A percentile compares a stretch with the other conserved stretches of the same genome.
Evolutionary conservation across 164 flowering plant genomes (phyloP).

Genomic region (Liquidambar formosana): DNA sequence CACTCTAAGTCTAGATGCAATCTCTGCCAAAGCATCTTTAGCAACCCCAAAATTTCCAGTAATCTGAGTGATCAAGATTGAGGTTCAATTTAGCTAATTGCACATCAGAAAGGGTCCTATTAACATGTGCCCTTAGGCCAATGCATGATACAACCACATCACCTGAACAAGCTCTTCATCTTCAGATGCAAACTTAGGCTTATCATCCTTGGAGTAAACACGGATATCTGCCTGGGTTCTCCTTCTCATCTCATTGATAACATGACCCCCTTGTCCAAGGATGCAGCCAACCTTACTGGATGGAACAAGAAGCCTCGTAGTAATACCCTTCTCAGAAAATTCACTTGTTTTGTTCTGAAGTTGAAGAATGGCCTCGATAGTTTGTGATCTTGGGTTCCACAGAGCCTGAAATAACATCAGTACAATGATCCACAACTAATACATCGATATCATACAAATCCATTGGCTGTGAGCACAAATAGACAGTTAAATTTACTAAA

Average conservation of each 20-base stretch:
- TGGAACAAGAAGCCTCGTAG: conserved; percentile 68
- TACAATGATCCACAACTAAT: conserved; percentile 5
- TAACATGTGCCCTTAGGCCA: no score
- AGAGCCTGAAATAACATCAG: conserved; percentile 42
- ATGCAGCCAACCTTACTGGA: conserved; percentile 75
- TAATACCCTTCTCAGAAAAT: conserved; percentile 47
- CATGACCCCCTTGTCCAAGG: conserved; percentile 75
- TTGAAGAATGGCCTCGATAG: conserved; percentile 71
- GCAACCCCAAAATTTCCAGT: conserved; percentile 61
- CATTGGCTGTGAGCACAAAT: neutral
- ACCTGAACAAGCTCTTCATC: conserved; percentile 90
- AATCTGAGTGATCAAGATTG: conserved; percentile 37
- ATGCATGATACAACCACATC: conserved; percentile 21
- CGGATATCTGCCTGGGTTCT: conserved; percentile 72
- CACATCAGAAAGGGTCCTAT: neutral
- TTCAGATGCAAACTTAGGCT: conserved; percentile 58
- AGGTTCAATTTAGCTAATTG: conserved; percentile 5
- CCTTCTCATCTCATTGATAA: conserved; percentile 76
- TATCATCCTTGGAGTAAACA: conserved; percentile 60
- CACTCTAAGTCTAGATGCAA: conserved; percentile 59
- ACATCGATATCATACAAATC: neutral
- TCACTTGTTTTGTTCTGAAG: conserved; percentile 61
- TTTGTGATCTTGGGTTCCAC: conserved; percentile 64
- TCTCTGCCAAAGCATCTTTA: conserved; percentile 65
- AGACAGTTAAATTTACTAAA: neutral